Evolutionary conservation across 2,329 filamentous ascomycete genomes (phyloP).

Genomic region (Alternaria arborescens): DNA sequence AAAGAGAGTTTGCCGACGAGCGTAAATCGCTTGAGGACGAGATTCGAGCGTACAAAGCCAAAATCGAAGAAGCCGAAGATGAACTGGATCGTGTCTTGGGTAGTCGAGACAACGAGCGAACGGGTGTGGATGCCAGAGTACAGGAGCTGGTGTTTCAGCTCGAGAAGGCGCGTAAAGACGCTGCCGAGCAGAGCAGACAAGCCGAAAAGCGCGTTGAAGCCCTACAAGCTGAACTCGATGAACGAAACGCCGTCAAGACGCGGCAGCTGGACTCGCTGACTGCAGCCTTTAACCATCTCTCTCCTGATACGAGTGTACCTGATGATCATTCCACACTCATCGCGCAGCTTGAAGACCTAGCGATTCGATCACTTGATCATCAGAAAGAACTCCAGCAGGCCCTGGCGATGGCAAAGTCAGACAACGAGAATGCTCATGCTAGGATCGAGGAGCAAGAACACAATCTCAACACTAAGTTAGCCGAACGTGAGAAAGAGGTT

Average conservation of each 20-base stretch:
- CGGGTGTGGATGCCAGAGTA: slow-evolving; percentile 72
- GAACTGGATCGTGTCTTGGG: slow-evolving; percentile 86
- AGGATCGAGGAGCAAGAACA: slow-evolving; percentile 53
- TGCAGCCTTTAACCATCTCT: slow-evolving; percentile 51
- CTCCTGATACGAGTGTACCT: slow-evolving; percentile 46
- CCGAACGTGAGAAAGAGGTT: slow-evolving; percentile 50
- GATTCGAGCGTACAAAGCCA: slow-evolving; percentile 76
- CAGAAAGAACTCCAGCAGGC: slow-evolving; percentile 57
- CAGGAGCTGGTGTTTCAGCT: slow-evolving; percentile 75
- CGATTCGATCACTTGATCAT: slow-evolving; percentile 54
- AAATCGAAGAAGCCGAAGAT: slow-evolving; percentile 88
- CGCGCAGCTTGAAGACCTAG: slow-evolving; percentile 56
- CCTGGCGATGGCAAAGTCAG: slow-evolving; percentile 56
- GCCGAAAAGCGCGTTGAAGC: slow-evolving; percentile 54
- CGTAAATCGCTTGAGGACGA: slow-evolving; percentile 84
- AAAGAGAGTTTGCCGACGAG: slow-evolving; percentile 86
- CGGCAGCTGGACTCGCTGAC: slow-evolving; percentile 42
- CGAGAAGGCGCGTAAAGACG: slow-evolving; percentile 63
- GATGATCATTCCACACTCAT: slow-evolving; percentile 51
- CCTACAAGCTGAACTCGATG: slow-evolving; percentile 66
- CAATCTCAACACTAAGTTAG: slow-evolving; percentile 48
- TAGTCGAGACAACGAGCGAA: slow-evolving; percentile 82
- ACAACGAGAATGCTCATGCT: slow-evolving; percentile 54
- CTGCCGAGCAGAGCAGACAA: slow-evolving; percentile 60
- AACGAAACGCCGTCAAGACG: slow-evolving; percentile 56